Evolutionary conservation across 768 basidiomycete genomes (phyloP).

Genomic region (Auriscalpium microsporum): DNA sequence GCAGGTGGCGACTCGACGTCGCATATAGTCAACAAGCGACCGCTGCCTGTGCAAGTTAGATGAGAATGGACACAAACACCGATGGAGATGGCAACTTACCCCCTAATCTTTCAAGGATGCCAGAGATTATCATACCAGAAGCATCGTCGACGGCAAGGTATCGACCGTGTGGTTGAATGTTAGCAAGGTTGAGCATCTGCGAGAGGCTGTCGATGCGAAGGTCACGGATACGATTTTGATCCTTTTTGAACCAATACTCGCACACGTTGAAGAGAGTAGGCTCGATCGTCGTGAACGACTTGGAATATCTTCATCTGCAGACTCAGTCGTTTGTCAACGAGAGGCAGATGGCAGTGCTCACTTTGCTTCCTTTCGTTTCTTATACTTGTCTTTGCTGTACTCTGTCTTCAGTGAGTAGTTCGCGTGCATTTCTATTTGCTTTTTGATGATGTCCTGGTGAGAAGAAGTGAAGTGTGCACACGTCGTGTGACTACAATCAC

Average conservation of each 20-base stretch:
- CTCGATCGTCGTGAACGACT: conserved; percentile 78
- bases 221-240: conserved; percentile 72
- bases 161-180: conserved; percentile 78
- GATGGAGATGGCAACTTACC: conserved; percentile 34
- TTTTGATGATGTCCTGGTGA: conserved; percentile 83
- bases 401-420: conserved; percentile 93
- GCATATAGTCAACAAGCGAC: conserved; percentile 74
- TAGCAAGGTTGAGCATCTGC: conserved; percentile 78
- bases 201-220: conserved; percentile 83
- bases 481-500: conserved; percentile 10
- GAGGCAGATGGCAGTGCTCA: conserved; percentile 27
- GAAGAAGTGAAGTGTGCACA: neutral
- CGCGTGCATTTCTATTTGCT: conserved; percentile 87
- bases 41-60: conserved; percentile 45
- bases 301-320: conserved; percentile 57
- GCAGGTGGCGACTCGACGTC: conserved; percentile 91
- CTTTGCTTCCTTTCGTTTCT: conserved; percentile 96
- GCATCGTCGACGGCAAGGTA: conserved; percentile 89
- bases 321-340: conserved; percentile 1
- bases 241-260: conserved; percentile 83
- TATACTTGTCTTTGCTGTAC: conserved; percentile 98
- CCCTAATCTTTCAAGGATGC: conserved; percentile 79
- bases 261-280: conserved; percentile 84
- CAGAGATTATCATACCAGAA: conserved; percentile 80
- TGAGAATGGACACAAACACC: neutral